Evolutionary conservation across 768 basidiomycete genomes (phyloP).

Genomic region (Pleurotus salmoneostramineus): DNA sequence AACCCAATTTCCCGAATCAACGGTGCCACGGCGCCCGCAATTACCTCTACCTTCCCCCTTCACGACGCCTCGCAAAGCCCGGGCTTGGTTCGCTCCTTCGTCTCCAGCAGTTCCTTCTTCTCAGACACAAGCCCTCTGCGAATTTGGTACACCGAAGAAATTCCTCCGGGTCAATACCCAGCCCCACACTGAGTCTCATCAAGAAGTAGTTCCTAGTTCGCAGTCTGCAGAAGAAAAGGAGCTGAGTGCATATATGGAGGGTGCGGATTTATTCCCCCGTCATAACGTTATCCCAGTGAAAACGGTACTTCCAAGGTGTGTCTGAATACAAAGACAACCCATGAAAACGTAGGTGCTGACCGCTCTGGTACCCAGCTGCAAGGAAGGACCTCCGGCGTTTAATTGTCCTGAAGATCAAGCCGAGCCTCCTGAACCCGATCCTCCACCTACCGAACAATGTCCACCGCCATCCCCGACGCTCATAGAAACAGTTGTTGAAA

Average conservation of each 20-base stretch:
- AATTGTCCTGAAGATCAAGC: too few relatives aligned
- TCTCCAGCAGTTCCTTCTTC: constrained; percentile 3
- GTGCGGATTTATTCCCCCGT: constrained; percentile 8
- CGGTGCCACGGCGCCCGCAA: too few relatives aligned
- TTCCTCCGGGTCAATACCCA: constrained; percentile 8
- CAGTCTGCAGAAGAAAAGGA: constrained; percentile 40
- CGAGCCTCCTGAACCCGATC: too few relatives aligned
- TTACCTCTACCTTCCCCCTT: background rate
- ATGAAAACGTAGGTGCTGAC: background rate
- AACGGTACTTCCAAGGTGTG: background rate
- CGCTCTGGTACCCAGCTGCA: background rate
- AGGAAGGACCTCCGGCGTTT: too few relatives aligned
- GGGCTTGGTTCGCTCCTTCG: background rate
- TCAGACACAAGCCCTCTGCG: constrained; percentile 1
- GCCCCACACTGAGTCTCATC: constrained; percentile 4
- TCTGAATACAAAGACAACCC: background rate
- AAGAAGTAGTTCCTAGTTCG: constrained; percentile 39
- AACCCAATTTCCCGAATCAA: background rate
- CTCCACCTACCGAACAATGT: too few relatives aligned
- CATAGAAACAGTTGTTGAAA: too few relatives aligned
- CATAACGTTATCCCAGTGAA: background rate
- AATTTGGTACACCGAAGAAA: constrained; percentile 16
- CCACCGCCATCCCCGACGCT: too few relatives aligned
- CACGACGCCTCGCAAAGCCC: background rate
- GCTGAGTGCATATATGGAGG: constrained; percentile 15